A percentile compares a stretch with the other conserved stretches of the same genome.
These are phyloP conservation scores for Didymella keratinophila DNA, from an alignment of 2,329 filamentous ascomycete genomes.

Conservation along the genomic window DNA sequence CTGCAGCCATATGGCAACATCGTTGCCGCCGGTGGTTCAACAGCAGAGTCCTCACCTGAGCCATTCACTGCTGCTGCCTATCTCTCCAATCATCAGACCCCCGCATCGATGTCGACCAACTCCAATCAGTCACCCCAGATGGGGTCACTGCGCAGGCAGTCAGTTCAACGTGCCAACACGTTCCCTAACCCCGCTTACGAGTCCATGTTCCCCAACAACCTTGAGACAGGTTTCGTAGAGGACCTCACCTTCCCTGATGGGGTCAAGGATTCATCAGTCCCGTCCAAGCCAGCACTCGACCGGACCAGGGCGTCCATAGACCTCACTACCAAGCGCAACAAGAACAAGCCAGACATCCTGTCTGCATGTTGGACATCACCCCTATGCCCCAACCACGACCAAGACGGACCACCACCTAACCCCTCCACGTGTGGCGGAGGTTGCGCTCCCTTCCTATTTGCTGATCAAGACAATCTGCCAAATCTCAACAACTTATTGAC, in stretches of 20 bases:
- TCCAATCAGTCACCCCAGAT: constrained; percentile 39
- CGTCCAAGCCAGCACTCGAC: constrained; percentile 27
- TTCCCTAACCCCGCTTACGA: constrained; percentile 48
- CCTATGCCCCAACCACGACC: constrained; percentile 51
- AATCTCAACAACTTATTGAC: constrained; percentile 40
- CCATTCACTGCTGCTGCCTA: constrained; percentile 32
- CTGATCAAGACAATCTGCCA: constrained; percentile 43
- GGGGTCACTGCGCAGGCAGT: constrained; percentile 34
- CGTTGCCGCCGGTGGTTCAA: constrained; percentile 43
- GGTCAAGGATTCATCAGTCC: constrained; percentile 35
- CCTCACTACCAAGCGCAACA: constrained; percentile 46
- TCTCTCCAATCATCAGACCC: constrained; percentile 36
- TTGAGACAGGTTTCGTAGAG: constrained; percentile 47
- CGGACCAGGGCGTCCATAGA: constrained; percentile 26
- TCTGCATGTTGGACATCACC: constrained; percentile 54
- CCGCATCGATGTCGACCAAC: constrained; percentile 31
- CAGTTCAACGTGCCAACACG: constrained; percentile 40
- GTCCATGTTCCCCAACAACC: constrained; percentile 48
- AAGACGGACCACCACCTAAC: constrained; percentile 49
- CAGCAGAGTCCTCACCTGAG: constrained; percentile 51
- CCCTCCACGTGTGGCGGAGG: constrained; percentile 52
- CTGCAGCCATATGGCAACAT: constrained; percentile 48
- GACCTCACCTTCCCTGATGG: constrained; percentile 50
- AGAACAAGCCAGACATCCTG: constrained; percentile 48
- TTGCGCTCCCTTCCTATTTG: constrained; percentile 53